Base-by-base conservation (phyloP, 2,329 filamentous ascomycete genomes). In the Alternaria tenuissima region DNA sequence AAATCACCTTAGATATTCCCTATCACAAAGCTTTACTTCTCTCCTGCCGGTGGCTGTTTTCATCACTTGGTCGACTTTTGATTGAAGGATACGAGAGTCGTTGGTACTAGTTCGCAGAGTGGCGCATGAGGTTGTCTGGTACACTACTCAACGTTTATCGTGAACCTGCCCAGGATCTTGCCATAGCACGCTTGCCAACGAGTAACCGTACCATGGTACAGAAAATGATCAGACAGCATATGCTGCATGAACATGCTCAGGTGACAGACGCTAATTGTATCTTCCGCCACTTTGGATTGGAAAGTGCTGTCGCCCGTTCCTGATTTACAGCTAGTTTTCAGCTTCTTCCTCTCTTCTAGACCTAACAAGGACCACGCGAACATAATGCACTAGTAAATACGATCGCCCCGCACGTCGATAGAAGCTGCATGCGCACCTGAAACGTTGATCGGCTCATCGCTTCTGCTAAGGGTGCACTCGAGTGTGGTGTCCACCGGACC, bases 21-120 rank as follows among this genome's bases (percentile, higher is more conserved):
- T 59, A 55, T 58, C 18, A 47, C 36, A 36, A 22, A 39, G 53
- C 43, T 49, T 49, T 43, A 39, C 34, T 41, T 55, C 43, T 34
- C 26, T 26, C 4, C 30, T 36, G 16, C 2, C 2, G 0, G 46
- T 38, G 46, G 14, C 20, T n/a, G 9, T 14, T 14, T 1, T 3
- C 22, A 26, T 7, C 20, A 4, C 14, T 49, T 32, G 20, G 46
- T 24, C 7, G 46, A 49, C 8, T 24, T 24, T 16, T 24, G n/a
- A n/a, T n/a, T 8, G 30, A 3, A 16, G 7, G 4, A 49, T 7
- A 38, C 14, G 5, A 49, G 7, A n/a, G 20, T 8, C 32, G 46
- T 24, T 49, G 7, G 30, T 38, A 16, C 14, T 26, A 49, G 32
- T 26, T 38, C 20, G 12, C 14, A 36, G 1, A 0, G 36, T n/a